These are phyloP conservation scores for Pleurozium schreberi DNA, from an alignment of 225 moss, liverwort and hornwort species.

Conservation along the genomic window DNA sequence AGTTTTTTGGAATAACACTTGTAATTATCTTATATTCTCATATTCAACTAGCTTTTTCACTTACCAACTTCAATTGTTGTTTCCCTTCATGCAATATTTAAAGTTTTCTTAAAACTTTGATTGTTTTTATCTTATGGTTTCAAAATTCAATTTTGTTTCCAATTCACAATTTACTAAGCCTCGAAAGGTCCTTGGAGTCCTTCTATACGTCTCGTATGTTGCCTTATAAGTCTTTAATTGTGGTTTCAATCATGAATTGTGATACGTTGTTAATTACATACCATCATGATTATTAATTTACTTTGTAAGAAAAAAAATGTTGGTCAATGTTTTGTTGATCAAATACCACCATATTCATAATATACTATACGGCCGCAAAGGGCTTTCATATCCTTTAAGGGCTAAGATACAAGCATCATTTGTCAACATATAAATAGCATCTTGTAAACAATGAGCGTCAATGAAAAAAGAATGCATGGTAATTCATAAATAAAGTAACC, in stretches of 20 bases:
- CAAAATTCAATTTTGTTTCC: not conserved
- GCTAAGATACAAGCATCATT: not conserved
- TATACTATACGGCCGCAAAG: too few species aligned
- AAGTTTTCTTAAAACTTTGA: not conserved
- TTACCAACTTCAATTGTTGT: not conserved
- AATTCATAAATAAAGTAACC: not conserved
- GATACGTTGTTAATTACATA: too few species aligned
- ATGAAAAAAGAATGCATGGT: not conserved
- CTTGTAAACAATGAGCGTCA: not conserved
- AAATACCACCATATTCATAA: too few species aligned
- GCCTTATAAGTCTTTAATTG: too few species aligned
- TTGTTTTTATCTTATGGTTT: not conserved
- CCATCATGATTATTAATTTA: too few species aligned
- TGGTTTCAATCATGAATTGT: too few species aligned
- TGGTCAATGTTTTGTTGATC: too few species aligned
- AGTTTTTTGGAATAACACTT: not conserved
- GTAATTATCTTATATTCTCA: not conserved
- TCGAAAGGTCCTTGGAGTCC: too few species aligned
- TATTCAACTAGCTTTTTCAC: rapidly evolving
- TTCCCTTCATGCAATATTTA: not conserved
- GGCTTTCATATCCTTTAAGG: too few species aligned
- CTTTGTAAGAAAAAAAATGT: too few species aligned
- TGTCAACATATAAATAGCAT: not conserved
- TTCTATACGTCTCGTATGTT: too few species aligned
- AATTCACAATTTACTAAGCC: not conserved